Base-by-base conservation (phyloP, 73 alveolate species). In the Tetrahymena malaccensis region DNA sequence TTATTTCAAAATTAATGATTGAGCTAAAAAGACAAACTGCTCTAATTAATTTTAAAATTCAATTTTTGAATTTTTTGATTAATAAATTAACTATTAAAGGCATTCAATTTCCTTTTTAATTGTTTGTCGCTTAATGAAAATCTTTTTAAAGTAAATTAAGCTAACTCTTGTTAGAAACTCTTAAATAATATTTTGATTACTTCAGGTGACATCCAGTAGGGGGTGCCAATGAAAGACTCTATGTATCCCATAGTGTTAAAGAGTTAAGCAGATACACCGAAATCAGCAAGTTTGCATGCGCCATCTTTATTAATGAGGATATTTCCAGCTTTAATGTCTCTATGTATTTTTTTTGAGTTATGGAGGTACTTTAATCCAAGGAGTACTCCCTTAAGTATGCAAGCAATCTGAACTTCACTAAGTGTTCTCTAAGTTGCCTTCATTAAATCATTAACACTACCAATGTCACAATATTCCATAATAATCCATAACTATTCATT, bases 171-270 rank as follows among this genome's bases (percentile, higher is more conserved):
- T 44, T 44, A 17, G 22, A 2, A n/a, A n/a, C n/a, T n/a, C n/a
- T n/a, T n/a, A n/a, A n/a, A n/a, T n/a, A n/a, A n/a, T n/a, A 50
- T 70, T 70, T 31, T 27, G 11, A 19, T 70, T n/a, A 99, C 99
- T 93, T 99, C 99, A 16, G 99, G 99, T 25, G 99, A 96, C 99
- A 98, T 99, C 99, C 99, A 99, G 94, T 97, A 98, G 34, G 99
- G 99, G 1, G 99, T 98, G 21, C 99, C 99, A 31, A 98, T 98
- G 85, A 97, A 96, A 50, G 98, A 96, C 21, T 95, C 97, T 58
- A 94, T 95, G 55, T 96, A 96, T 43, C 96, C 96, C 85, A 96
- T 94, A 34, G 97, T 97, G 43, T 97, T 96, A 21, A 97, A 97
- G 43, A 97, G 93, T 37, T 95, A 85, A n/a, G 98, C 97, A 15